These are phyloP conservation scores for Panicum hallii DNA, from an alignment of 202 grass and related monocot species.

Conservation along the genomic window DNA sequence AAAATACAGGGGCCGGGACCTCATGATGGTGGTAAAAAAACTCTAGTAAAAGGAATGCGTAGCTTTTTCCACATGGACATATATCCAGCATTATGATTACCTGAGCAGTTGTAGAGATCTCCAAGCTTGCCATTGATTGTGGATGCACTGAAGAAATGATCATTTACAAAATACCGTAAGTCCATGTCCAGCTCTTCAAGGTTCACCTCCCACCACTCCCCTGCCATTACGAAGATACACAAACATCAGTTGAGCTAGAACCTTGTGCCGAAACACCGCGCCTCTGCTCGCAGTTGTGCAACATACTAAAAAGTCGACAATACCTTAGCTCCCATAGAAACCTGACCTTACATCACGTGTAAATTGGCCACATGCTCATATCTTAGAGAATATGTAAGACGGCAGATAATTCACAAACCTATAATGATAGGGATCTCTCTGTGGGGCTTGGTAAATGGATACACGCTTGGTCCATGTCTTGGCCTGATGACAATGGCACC, in stretches of 20 bases:
- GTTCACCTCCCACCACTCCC: conserved; percentile 66
- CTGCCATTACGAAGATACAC: background rate
- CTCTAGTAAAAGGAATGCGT: no score
- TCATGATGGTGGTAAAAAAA: no score
- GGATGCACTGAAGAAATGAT: background rate
- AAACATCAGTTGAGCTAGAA: background rate
- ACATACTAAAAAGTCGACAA: no score
- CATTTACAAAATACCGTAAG: background rate
- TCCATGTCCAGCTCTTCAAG: conserved; percentile 36
- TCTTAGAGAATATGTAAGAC: no score
- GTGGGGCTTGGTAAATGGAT: conserved; percentile 49
- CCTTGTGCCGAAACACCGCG: no score
- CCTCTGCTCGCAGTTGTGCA: no score
- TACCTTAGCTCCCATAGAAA: no score
- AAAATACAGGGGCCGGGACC: no score
- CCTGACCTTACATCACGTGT: no score
- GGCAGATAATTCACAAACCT: conserved; percentile 12
- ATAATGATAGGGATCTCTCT: conserved; percentile 50
- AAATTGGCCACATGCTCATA: no score
- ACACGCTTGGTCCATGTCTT: background rate
- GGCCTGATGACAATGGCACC: conserved; percentile 50
- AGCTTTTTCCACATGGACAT: no score
- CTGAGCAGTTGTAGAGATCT: background rate
- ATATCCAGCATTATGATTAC: background rate
- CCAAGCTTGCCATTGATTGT: conserved; percentile 52